A percentile compares a stretch with the other conserved stretches of the same genome.
These are phyloP conservation scores for Xerocomellus dryophilus DNA, from an alignment of 768 basidiomycete species.

Conservation along the genomic window DNA sequence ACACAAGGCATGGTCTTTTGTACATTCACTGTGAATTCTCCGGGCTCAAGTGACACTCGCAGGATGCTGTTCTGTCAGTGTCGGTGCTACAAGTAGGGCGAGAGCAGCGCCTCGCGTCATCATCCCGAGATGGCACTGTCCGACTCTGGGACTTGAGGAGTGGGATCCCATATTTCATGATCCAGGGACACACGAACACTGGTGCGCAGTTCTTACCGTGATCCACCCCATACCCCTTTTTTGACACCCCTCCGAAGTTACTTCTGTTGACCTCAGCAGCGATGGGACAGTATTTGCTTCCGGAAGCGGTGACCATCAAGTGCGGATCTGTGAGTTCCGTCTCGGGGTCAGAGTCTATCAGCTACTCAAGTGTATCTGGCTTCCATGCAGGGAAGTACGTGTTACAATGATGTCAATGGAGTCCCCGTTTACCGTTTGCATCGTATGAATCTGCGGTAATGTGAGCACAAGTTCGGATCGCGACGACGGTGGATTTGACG, in stretches of 20 bases:
- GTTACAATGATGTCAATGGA: constrained; percentile 21
- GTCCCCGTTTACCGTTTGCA: not conserved
- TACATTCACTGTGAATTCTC: not conserved
- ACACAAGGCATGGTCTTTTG: constrained; percentile 21
- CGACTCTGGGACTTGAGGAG: constrained; percentile 36
- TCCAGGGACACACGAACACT: constrained; percentile 35
- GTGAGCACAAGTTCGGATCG: constrained; percentile 2
- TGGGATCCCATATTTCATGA: constrained; percentile 34
- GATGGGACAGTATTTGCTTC: constrained; percentile 34
- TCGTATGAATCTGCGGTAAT: constrained; percentile 1
- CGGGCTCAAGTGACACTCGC: not conserved
- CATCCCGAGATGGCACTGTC: constrained; percentile 37
- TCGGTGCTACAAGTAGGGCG: constrained; percentile 33
- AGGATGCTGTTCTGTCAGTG: constrained; percentile 33
- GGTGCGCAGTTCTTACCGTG: constrained; percentile 26
- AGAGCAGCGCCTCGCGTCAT: constrained; percentile 35
- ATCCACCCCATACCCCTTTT: constrained; percentile 13
- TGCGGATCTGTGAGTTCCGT: constrained; percentile 36
- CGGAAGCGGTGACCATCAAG: constrained; percentile 36
- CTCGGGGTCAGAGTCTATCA: constrained; percentile 12
- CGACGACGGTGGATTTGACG: constrained; percentile 4
- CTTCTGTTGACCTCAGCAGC: constrained; percentile 37
- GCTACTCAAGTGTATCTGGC: constrained; percentile 7
- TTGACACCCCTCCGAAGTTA: constrained; percentile 28
- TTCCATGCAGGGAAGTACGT: constrained; percentile 27